phyloP scores from a whole-genome alignment of 2,329 filamentous ascomycete genomes.

The Dactylonectria macrodidyma region DNA sequence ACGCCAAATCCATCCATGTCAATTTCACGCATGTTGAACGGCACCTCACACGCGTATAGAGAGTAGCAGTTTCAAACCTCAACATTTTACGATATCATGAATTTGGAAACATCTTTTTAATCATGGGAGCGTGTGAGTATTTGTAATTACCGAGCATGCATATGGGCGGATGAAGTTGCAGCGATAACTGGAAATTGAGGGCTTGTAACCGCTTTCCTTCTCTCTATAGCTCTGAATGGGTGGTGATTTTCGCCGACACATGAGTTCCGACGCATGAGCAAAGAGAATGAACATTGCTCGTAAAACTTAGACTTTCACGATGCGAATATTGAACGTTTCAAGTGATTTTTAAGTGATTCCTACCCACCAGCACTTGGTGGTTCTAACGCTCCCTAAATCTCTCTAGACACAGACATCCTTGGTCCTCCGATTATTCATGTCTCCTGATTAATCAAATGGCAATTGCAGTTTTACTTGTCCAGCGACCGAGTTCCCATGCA shows the following conservation, averaged over 20 bases:
- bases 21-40: constrained; percentile 42
- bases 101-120: background rate
- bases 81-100: background rate
- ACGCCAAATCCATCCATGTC: constrained; percentile 42
- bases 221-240: no score
- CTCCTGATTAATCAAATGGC: background rate
- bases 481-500: background rate
- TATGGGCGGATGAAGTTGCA: no score
- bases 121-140: background rate
- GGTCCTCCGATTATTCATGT: background rate
- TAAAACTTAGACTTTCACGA: background rate
- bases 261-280: no score
- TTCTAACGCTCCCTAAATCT: background rate
- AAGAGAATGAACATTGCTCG: no score
- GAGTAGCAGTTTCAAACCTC: background rate
- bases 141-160: no score
- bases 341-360: background rate
- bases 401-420: background rate
- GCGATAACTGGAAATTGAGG: no score
- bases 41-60: constrained; percentile 32
- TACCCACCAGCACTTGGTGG: constrained; percentile 5
- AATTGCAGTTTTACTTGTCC: background rate
- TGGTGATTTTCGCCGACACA: no score
- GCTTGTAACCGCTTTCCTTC: no score
- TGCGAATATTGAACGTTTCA: background rate